Base-by-base conservation (phyloP, 2,329 filamentous ascomycete genomes). In the Elsinoe fawcettii region DNA sequence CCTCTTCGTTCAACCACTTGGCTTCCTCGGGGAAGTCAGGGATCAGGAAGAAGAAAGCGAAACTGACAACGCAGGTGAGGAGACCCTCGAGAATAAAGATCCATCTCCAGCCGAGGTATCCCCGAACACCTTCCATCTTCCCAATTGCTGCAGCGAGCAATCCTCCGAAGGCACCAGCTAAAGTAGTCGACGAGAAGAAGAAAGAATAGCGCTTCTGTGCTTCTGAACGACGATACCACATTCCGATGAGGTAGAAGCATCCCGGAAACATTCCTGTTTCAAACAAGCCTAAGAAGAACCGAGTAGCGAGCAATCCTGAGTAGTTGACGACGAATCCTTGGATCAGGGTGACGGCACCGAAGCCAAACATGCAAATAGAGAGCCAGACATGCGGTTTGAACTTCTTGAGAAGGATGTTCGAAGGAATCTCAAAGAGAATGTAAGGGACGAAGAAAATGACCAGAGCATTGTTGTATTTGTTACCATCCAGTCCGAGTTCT, bases 131-230 rank as follows among this genome's bases (percentile, higher is more conserved):
- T 62, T 90, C 81, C 88, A 96, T 91, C 66, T 93, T 88, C n/a
- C 88, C 88, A 61, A 96, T 95, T 0, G 86, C 91, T 1, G 84
- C 86, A 0, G 91, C 91, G 3, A 96, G 78, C 1, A 96, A 79
- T 1, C 90, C 90, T 43, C 89, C 90, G 65, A 96, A 96, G 0
- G 90, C 88, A 30, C 88, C 88, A 1, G 88, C 88, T 2, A 92
- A 75, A 0, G 85, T 87, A 0, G 88, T 91, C 25, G 80, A 88
- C 66, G 82, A 85, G 77, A 97, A 97, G 78, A 97, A 97, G 76
- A 97, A 91, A 14, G 85, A 88, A 73, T 91, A 96, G 27, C 93
- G 84, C 66, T 90, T 89, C 72, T 97, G 92, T 1, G 91, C 90
- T 73, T 97, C 93, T 44, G 78, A 77, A 59, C 92, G 83, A 59